A percentile compares a stretch with the other conserved stretches of the same genome.
Evolutionary conservation across 2,329 filamentous ascomycete species (phyloP).

Genomic region (Zopfia rhizophila): DNA sequence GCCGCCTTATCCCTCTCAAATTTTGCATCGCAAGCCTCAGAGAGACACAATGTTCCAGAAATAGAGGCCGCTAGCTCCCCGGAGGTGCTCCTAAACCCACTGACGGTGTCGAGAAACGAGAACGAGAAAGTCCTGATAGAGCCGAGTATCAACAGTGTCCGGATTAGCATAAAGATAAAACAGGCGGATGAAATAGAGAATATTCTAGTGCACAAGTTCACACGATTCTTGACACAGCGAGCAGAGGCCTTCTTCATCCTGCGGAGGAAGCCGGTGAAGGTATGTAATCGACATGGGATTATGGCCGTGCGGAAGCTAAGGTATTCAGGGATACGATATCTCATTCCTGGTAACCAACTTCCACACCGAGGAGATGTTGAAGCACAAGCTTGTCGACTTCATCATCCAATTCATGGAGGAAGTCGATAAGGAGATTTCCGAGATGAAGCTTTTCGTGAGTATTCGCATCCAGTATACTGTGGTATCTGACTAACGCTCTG

Average conservation of each 20-base stretch:
- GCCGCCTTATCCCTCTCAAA: slow-evolving; percentile 93
- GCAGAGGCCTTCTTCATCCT: slow-evolving; percentile 98
- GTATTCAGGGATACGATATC: slow-evolving; percentile 88
- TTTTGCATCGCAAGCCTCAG: slow-evolving; percentile 96
- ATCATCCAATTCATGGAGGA: slow-evolving; percentile 99
- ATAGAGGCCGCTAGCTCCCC: slow-evolving; percentile 93
- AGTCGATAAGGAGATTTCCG: slow-evolving; percentile 99
- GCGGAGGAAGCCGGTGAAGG: slow-evolving; percentile 93
- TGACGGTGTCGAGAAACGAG: slow-evolving; percentile 93
- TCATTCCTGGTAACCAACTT: slow-evolving; percentile 99
- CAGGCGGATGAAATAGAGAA: slow-evolving; percentile 99
- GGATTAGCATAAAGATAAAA: slow-evolving; percentile 98
- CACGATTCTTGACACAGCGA: slow-evolving; percentile 92
- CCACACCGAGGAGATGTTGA: slow-evolving; percentile 98
- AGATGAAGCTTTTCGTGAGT: slow-evolving; percentile 99
- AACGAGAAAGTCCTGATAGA: slow-evolving; percentile 97
- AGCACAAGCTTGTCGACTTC: slow-evolving; percentile 99
- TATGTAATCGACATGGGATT: slow-evolving; percentile 52
- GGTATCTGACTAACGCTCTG: slow-evolving; percentile 40
- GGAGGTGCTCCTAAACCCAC: slow-evolving; percentile 90
- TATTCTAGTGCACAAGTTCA: slow-evolving; percentile 98
- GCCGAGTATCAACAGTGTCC: slow-evolving; percentile 95
- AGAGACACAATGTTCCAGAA: slow-evolving; percentile 98
- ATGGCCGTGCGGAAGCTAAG: slow-evolving; percentile 28
- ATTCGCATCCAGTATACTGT: neutral